A percentile compares a stretch with the other conserved stretches of the same genome.
Evolutionary conservation across 208 protist genomes (phyloP).

Genomic region (Trypanosoma scelopori): DNA sequence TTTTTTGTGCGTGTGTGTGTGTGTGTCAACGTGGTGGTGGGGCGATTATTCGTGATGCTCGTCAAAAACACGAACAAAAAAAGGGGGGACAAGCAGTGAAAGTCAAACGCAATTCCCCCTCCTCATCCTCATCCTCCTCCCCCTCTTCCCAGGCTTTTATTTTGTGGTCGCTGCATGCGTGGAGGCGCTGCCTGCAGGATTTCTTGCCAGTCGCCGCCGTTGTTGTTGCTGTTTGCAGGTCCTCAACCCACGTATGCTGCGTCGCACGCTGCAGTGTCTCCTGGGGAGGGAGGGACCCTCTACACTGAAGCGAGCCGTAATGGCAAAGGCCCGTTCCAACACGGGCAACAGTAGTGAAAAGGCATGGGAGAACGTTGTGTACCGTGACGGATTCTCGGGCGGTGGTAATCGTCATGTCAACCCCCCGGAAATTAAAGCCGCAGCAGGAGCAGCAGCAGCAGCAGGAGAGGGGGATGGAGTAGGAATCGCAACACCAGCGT

Average conservation of each 20-base stretch:
- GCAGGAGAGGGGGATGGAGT: too few relatives aligned
- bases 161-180: background rate
- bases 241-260: conserved; percentile 14
- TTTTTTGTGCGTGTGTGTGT: too few relatives aligned
- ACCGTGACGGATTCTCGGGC: background rate
- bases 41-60: too few relatives aligned
- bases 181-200: conserved; percentile 1
- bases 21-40: too few relatives aligned
- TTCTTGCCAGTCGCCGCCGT: background rate
- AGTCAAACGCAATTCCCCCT: background rate
- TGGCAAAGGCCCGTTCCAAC: conserved; percentile 25
- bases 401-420: background rate
- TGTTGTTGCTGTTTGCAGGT: background rate
- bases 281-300: conserved; percentile 29
- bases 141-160: too few relatives aligned
- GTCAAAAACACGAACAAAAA: background rate
- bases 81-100: background rate
- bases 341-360: background rate
- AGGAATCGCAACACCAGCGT: background rate
- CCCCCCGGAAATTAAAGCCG: background rate
- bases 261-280: conserved; percentile 33
- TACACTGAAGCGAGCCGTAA: conserved; percentile 28
- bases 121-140: background rate
- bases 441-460: background rate
- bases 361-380: background rate